Base-by-base conservation (phyloP, 257 asterid genomes). In the Jaltomata sinuosa region DNA sequence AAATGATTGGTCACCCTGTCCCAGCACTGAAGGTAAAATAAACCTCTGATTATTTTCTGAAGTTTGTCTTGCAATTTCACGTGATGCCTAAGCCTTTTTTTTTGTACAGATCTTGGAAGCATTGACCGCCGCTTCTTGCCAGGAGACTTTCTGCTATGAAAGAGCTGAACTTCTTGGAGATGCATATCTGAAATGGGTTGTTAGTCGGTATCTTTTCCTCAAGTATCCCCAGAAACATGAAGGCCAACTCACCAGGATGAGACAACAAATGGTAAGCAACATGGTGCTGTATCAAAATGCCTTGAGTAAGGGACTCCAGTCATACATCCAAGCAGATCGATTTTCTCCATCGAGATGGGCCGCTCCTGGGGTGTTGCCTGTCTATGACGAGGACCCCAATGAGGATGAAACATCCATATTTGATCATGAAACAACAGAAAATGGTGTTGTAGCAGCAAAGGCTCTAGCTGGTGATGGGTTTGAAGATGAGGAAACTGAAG, bases 341-440 rank as follows among this genome's bases (percentile, higher is more conserved):
- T 97, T 97, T 88, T 93, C 99, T 88, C 98, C 98, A 65, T 93
- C 98, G 80, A 93, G 99, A 89, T 97, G 99, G 99, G 97, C 98
- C 65, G 97, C 98, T 40, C 99, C 99, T 16, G 99, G 99, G 34
- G 99, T 97, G 71, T 94, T 90, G 81, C 99, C 99, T 55, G 97
- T 95, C 83, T 97, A 91, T 71, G 99, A 97, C 77, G 99, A 97
- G 91, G 99, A 97, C 76, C 88, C 85, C 57, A 91, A 90, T 89
- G 98, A 94, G 55, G 90, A 85, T 16, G 95, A 90, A 52, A 87
- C 89, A 21, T 86, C 92, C 6, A 79, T 93, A 47, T 91, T 93
- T 85, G 93, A 91, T 84, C 83, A 71, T 79, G 95, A 87, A 84
- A 71, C 55, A 19, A 84, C 65, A 65, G 80, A 83, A 68, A 82